A percentile compares a stretch with the other conserved stretches of the same genome.
Conservation (phyloP, 2,329 filamentous ascomycete species). For the Sporothrix globosa region DNA sequence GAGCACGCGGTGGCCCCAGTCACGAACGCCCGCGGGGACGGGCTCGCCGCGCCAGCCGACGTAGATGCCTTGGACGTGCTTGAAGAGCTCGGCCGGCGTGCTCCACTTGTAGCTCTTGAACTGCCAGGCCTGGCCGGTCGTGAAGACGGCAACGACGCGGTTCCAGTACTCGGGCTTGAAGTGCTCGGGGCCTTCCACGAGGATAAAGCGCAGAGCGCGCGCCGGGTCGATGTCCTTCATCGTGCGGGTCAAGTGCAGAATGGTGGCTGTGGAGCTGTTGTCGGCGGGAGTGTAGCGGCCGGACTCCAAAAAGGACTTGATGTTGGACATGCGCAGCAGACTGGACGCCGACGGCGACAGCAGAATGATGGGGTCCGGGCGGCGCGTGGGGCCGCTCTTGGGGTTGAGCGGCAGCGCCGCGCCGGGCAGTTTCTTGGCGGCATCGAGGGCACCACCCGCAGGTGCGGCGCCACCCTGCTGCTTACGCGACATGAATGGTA, state of each 20-base stretch:
- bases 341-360: slow-evolving; percentile 95
- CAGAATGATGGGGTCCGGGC: slow-evolving; percentile 87
- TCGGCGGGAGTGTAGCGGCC: slow-evolving; percentile 81
- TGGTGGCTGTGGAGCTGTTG: slow-evolving; percentile 69
- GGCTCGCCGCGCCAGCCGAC: slow-evolving; percentile 89
- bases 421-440: slow-evolving; percentile 49
- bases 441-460: slow-evolving; percentile 31
- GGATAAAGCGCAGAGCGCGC: slow-evolving; percentile 85
- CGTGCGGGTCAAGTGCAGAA: slow-evolving; percentile 80
- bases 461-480: slow-evolving; percentile 46
- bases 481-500: slow-evolving; percentile 71
- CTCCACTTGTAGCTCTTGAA: slow-evolving; percentile 99
- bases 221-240: slow-evolving; percentile 71
- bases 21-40: slow-evolving; percentile 73
- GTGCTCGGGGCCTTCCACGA: slow-evolving; percentile 88
- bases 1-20: slow-evolving; percentile 84
- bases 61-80: slow-evolving; percentile 82
- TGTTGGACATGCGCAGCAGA: slow-evolving; percentile 91
- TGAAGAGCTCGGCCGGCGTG: slow-evolving; percentile 84
- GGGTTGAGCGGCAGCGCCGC: slow-evolving; percentile 58
- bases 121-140: slow-evolving; percentile 96
- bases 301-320: slow-evolving; percentile 88
- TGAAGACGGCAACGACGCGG: slow-evolving; percentile 93
- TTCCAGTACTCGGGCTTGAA: slow-evolving; percentile 99
- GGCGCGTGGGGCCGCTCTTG: slow-evolving; percentile 50